Conservation (phyloP, 1,284 basidiomycete species). For the Leccinum griseonigrum region DNA sequence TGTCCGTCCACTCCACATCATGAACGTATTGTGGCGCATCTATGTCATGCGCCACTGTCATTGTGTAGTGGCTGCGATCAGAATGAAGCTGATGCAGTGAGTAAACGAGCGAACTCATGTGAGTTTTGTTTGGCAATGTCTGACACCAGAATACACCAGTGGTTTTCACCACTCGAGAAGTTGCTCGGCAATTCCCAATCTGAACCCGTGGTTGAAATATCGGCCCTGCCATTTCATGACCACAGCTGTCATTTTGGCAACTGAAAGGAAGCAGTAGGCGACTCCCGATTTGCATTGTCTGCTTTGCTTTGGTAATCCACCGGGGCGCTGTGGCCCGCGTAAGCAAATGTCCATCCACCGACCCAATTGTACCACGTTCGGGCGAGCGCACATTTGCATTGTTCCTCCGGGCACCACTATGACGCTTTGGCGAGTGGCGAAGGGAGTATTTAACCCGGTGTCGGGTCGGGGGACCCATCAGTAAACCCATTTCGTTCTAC, state of each 20-base stretch:
- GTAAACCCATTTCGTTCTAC: not conserved
- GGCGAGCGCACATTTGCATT: conserved; percentile 20
- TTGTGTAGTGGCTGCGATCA: conserved; percentile 2
- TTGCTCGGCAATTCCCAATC: not conserved
- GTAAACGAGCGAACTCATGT: conserved; percentile 2
- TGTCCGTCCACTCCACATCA: not conserved
- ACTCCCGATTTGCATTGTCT: conserved; percentile 21
- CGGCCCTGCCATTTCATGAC: not conserved
- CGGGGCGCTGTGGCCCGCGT: not conserved
- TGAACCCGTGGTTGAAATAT: not conserved
- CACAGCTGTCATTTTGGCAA: conserved; percentile 5
- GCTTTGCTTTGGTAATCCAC: conserved; percentile 3
- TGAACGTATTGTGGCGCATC: not conserved
- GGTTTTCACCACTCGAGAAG: not conserved
- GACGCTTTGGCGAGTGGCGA: conserved; percentile 27
- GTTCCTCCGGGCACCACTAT: conserved; percentile 12
- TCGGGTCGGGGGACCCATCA: not conserved
- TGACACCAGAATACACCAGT: not conserved
- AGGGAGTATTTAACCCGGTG: conserved; percentile 24
- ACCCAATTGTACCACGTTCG: conserved; percentile 10
- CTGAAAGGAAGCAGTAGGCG: conserved; percentile 2
- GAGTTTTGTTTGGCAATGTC: conserved; percentile 4
- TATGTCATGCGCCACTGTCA: conserved; percentile 3
- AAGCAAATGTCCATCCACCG: conserved; percentile 12
- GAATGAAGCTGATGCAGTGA: not conserved